Evolutionary conservation across 768 basidiomycete species (phyloP).

Genomic region (Boletus reticulatus): DNA sequence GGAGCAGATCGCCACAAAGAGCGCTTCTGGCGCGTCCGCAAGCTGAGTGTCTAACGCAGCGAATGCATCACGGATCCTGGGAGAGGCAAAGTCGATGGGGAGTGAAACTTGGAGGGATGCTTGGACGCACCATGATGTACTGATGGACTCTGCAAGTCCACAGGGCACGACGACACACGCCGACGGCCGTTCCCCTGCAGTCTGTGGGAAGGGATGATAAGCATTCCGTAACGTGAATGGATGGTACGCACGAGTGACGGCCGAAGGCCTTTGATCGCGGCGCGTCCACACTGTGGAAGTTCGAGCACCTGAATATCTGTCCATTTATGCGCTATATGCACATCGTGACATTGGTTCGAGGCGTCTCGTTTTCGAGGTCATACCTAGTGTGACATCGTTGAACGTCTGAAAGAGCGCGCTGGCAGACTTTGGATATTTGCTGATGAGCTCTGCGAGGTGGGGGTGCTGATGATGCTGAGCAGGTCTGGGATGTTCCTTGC

Average conservation of each 20-base stretch:
- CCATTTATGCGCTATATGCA: constrained; percentile 69
- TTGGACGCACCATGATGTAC: constrained; percentile 52
- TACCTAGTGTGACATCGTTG: constrained; percentile 69
- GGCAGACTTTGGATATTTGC: constrained; percentile 61
- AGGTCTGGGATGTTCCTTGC: background rate
- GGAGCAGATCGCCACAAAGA: constrained; percentile 70
- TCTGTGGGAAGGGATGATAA: constrained; percentile 29
- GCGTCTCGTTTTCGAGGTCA: constrained; percentile 2
- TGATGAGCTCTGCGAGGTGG: constrained; percentile 44
- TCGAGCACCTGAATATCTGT: constrained; percentile 60
- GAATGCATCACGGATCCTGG: constrained; percentile 61
- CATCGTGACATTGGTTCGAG: background rate
- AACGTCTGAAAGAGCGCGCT: constrained; percentile 70
- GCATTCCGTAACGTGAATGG: background rate
- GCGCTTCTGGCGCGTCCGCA: constrained; percentile 34
- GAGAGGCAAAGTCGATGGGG: background rate
- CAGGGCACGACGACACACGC: constrained; percentile 57
- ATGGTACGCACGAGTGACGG: constrained; percentile 44
- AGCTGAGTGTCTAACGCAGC: constrained; percentile 35
- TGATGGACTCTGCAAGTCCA: constrained; percentile 61
- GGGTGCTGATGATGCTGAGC: constrained; percentile 38
- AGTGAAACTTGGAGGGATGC: no score
- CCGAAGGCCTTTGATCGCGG: constrained; percentile 57
- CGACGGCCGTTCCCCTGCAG: constrained; percentile 35
- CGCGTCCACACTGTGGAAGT: constrained; percentile 50